Percentiles rank a stretch among this genome's conserved stretches.
phyloP scores from a whole-genome alignment of 225 moss, liverwort and hornwort genomes.

The Bryum argenteum region DNA sequence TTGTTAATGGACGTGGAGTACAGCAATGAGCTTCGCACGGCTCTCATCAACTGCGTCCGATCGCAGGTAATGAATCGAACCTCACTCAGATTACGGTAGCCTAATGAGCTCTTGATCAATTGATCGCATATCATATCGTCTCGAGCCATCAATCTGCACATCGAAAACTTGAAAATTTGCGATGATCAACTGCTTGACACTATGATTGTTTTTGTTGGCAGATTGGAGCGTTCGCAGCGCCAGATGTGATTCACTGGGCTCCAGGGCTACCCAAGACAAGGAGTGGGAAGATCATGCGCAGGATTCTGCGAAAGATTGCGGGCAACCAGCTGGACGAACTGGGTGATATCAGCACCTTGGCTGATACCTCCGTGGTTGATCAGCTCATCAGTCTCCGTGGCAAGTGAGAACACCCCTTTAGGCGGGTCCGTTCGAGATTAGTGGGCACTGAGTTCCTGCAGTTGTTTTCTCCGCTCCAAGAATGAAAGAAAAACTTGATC shows the following conservation, averaged over 20 bases:
- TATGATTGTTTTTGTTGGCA: constrained; percentile 5
- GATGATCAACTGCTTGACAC: no score
- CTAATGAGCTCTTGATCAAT: no score
- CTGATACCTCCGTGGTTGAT: constrained; percentile 66
- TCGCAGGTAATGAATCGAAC: constrained; percentile 44
- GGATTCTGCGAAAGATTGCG: constrained; percentile 89
- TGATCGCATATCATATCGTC: neutral
- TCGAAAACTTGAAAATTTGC: no score
- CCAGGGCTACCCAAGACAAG: constrained; percentile 98
- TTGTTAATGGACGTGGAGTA: constrained; percentile 77
- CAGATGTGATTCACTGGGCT: constrained; percentile 91
- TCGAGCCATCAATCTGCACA: no score
- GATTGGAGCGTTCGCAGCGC: constrained; percentile 95
- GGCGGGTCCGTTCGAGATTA: no score
- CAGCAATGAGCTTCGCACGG: constrained; percentile 67
- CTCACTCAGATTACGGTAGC: neutral
- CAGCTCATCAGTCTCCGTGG: constrained; percentile 64
- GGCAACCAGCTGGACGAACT: constrained; percentile 62
- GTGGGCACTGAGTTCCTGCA: no score
- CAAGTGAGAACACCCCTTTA: constrained; percentile 14
- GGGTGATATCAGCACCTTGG: constrained; percentile 76
- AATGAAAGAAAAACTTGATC: no score
- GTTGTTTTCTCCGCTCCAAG: no score
- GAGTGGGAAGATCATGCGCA: constrained; percentile 97
- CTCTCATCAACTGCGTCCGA: constrained; percentile 66